A percentile compares a stretch with the other conserved stretches of the same genome.
Evolutionary conservation across 1,284 basidiomycete genomes (phyloP).

Genomic region (Cerrena zonata): DNA sequence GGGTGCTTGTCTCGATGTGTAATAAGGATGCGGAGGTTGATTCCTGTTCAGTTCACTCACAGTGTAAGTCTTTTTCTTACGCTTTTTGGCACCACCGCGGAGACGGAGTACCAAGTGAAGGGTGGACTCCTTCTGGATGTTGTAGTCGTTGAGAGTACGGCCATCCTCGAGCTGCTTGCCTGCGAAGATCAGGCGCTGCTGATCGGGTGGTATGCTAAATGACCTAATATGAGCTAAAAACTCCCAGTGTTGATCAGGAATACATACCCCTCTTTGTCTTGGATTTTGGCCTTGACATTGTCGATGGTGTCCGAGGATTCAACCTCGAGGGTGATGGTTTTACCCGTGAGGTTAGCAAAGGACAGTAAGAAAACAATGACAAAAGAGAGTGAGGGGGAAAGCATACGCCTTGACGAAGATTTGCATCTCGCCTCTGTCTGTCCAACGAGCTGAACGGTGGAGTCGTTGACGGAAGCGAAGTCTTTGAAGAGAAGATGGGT

Average conservation of each 20-base stretch:
- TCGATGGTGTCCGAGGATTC: too few species aligned
- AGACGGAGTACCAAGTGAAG: constrained; percentile 94
- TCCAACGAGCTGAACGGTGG: constrained; percentile 80
- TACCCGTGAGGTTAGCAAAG: constrained; percentile 82
- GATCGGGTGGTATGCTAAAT: constrained; percentile 98
- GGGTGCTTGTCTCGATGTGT: too few species aligned
- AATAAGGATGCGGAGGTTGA: too few species aligned
- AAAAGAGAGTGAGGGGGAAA: not conserved
- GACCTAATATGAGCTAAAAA: constrained; percentile 32
- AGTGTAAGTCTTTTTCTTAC: constrained; percentile 99
- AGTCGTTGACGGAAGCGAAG: constrained; percentile 79
- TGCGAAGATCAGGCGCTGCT: too few species aligned
- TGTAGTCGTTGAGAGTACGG: constrained; percentile 83
- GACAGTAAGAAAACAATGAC: not conserved
- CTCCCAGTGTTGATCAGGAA: not conserved
- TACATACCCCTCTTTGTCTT: constrained; percentile 86
- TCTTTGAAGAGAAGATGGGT: too few species aligned
- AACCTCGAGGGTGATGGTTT: too few species aligned
- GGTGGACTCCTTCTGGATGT: too few species aligned
- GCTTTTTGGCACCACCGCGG: constrained; percentile 97
- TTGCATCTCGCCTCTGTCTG: constrained; percentile 79
- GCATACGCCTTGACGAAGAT: constrained; percentile 92
- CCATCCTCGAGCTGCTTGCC: constrained; percentile 96
- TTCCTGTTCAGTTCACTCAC: constrained; percentile 47
- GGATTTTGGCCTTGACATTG: too few species aligned